Evolutionary conservation across 139 green algal genomes (phyloP).

Genomic region (Picochlorum sp.): DNA sequence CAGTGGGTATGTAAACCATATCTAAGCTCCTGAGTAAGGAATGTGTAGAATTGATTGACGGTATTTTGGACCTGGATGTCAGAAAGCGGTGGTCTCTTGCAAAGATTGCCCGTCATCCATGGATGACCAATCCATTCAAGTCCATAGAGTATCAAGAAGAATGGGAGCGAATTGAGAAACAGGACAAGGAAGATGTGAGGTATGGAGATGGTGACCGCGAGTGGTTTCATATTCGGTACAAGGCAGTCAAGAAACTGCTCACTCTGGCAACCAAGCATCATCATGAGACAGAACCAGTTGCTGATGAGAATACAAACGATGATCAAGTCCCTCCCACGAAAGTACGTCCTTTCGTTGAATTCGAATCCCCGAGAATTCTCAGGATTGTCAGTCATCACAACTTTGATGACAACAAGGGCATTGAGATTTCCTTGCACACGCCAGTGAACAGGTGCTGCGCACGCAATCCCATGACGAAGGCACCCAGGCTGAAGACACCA

Average conservation of each 20-base stretch:
- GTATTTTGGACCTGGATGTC: constrained; percentile 39
- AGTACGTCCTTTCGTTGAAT: no score
- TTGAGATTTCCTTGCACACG: no score
- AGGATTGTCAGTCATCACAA: no score
- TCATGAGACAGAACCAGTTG: no score
- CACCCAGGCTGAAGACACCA: no score
- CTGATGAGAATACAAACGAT: no score
- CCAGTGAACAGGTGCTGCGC: no score
- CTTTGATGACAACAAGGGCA: no score
- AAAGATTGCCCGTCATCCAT: constrained; percentile 39
- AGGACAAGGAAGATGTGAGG: neutral
- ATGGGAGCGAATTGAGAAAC: constrained; percentile 2
- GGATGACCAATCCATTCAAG: constrained; percentile 19
- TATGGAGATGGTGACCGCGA: neutral
- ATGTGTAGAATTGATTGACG: constrained; percentile 30
- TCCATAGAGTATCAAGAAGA: neutral
- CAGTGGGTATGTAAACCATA: constrained; percentile 31
- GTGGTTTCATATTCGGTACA: neutral
- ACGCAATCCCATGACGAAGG: no score
- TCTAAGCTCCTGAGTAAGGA: constrained; percentile 17
- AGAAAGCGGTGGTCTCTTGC: constrained; percentile 27
- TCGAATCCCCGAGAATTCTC: no score
- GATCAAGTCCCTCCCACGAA: no score
- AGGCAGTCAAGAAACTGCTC: neutral
- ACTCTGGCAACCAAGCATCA: no score